Base-by-base conservation (phyloP, 1,284 basidiomycete genomes). In the Bjerkandera adusta region DNA sequence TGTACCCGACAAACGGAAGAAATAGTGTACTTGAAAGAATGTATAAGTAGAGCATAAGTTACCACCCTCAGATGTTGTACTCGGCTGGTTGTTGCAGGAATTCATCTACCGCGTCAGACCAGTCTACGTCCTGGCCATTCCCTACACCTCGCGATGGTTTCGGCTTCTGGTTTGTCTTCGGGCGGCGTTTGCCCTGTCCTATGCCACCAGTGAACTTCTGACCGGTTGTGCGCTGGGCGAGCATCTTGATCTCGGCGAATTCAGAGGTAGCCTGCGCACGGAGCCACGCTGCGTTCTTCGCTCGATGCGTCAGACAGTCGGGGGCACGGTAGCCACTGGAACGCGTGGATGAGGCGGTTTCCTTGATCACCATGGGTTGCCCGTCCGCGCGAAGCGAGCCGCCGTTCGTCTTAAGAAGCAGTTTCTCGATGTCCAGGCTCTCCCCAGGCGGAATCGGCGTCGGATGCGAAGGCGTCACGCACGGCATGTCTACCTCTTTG, bases 401-500 rank as follows among this genome's bases (percentile, higher is more conserved):
- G 1, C 79, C 77, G 40, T 75, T 68, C 4, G 89, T 92, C 62
- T 76, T 77, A 33, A 71, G 70, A 11, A 98, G 71, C 2, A 89
- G 70, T 46, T 77, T 58, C 8, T 64, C 59, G 50, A 99, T 96
- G 61, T 88, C 83, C 48, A 97, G 66, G 45, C 85, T 89, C 67
- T 97, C 88, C 16, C 96, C 97, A 0, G 89, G 77, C 0, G 89
- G 78, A 43, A 99, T 92, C 0, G 88, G 79, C 15, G 64, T 65
- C 3, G 91, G 89, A 55, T 99, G 93, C 8, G 90, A 95, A 0
- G 96, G 97, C 6, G 96, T 99, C 21, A 94, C 81, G 58, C 96
- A 99, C 0, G 89, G 75, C 85, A 99, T 93, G 64, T 96, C 90
- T 21, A 95, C 93, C 68, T 99, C 97, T 67, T 99, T 99, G 24